These are phyloP conservation scores for Ogataea thermomethanolica DNA, from an alignment of 805 yeast species.

Conservation along the genomic window DNA sequence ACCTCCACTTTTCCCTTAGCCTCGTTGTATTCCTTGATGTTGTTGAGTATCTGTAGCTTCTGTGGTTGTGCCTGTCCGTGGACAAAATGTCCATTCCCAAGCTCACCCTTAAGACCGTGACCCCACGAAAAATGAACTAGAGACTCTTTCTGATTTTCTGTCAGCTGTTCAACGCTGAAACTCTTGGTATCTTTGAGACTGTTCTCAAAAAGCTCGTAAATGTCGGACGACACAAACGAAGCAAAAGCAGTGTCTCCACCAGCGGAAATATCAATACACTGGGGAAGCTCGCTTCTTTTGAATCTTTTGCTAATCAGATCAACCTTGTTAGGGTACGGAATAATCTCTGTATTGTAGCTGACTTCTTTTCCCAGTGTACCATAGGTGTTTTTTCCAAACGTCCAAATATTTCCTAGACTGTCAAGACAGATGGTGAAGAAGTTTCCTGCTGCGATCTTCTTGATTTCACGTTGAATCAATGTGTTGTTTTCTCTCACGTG, in stretches of 20 bases:
- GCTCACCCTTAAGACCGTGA: slow-evolving; percentile 78
- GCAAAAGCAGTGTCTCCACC: slow-evolving; percentile 65
- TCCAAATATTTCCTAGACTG: slow-evolving; percentile 62
- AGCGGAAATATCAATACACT: slow-evolving; percentile 56
- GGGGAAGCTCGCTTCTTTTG: slow-evolving; percentile 41
- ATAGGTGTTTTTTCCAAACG: slow-evolving; percentile 79
- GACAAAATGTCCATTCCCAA: slow-evolving; percentile 72
- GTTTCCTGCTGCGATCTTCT: slow-evolving; percentile 67
- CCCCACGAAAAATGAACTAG: slow-evolving; percentile 64
- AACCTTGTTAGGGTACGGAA: slow-evolving; percentile 65
- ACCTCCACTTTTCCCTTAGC: slow-evolving; percentile 36
- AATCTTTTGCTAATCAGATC: slow-evolving; percentile 39
- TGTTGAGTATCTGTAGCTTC: slow-evolving; percentile 46
- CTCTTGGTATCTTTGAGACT: slow-evolving; percentile 18
- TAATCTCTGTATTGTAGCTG: slow-evolving; percentile 58
- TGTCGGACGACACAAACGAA: slow-evolving; percentile 35
- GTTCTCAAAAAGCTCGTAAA: slow-evolving; percentile 36
- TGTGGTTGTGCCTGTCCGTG: slow-evolving; percentile 73
- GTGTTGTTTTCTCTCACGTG: slow-evolving; percentile 34
- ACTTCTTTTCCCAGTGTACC: slow-evolving; percentile 84
- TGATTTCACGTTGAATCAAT: slow-evolving; percentile 43
- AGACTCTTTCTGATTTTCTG: slow-evolving; percentile 27
- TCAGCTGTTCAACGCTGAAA: slow-evolving; percentile 17
- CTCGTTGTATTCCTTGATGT: slow-evolving; percentile 56
- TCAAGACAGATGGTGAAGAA: slow-evolving; percentile 73